Conservation (phyloP, 257 asterid genomes). For the Knoxia roxburghii region DNA sequence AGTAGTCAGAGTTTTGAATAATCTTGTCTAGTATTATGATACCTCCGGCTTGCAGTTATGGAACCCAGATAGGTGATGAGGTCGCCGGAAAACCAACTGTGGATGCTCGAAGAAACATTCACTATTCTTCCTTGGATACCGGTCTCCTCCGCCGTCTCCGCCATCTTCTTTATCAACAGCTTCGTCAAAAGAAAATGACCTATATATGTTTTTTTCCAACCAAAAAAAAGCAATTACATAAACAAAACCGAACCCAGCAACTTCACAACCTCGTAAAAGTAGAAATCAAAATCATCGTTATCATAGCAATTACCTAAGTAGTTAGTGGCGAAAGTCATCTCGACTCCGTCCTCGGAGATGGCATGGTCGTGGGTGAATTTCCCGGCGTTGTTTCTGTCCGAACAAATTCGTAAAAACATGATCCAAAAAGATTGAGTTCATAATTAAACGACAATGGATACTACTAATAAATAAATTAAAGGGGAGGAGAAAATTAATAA, state of each 20-base stretch:
- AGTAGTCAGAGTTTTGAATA: constrained; percentile 1
- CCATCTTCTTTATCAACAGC: constrained; percentile 66
- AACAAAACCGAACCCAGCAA: no score
- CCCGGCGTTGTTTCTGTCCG: constrained; percentile 85
- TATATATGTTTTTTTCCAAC: constrained; percentile 10
- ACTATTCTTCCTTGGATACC: constrained; percentile 87
- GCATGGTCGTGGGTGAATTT: constrained; percentile 75
- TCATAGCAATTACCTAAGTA: constrained; percentile 48
- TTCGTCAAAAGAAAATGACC: constrained; percentile 88
- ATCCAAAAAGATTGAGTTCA: not conserved
- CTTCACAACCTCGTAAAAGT: no score
- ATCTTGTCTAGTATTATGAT: no score
- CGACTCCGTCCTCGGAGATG: constrained; percentile 84
- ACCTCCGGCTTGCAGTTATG: constrained; percentile 77
- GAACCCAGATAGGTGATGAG: constrained; percentile 46
- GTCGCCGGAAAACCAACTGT: constrained; percentile 91
- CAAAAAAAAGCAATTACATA: no score
- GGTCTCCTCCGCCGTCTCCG: constrained; percentile 44
- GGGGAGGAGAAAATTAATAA: not conserved
- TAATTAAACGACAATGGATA: no score
- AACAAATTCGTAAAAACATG: not conserved
- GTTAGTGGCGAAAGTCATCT: constrained; percentile 96
- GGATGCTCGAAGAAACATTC: constrained; percentile 85
- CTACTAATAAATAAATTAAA: no score
- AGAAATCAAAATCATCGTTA: not conserved